phyloP scores from a whole-genome alignment of 495 filamentous ascomycete species.

The Lophium mytilinum region DNA sequence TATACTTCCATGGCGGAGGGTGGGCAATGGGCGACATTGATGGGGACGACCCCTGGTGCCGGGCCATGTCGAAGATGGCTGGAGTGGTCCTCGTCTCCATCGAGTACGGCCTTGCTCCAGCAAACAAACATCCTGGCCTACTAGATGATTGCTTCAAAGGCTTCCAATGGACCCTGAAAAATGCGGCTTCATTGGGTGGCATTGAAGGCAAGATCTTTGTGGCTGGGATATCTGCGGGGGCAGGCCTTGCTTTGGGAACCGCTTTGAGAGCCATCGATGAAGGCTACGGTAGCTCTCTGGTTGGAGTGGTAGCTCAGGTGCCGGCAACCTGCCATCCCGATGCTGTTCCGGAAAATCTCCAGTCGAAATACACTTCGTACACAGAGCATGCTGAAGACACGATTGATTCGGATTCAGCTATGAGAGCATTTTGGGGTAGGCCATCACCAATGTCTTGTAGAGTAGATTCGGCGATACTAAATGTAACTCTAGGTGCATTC shows the following conservation, averaged over 20 bases:
- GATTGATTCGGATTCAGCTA: slow-evolving; percentile 12
- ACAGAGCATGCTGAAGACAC: slow-evolving; percentile 18
- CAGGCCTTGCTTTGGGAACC: slow-evolving; percentile 12
- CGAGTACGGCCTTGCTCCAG: slow-evolving; percentile 19
- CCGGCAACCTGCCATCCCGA: slow-evolving; percentile 17
- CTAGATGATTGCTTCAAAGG: slow-evolving; percentile 20
- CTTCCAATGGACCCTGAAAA: slow-evolving; percentile 19
- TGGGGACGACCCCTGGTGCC: slow-evolving; percentile 17
- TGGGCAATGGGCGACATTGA: slow-evolving; percentile 23
- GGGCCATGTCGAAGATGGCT: slow-evolving; percentile 11
- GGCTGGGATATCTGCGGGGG: slow-evolving; percentile 14
- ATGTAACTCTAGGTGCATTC: slow-evolving; percentile 8
- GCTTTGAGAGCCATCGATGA: slow-evolving; percentile 21
- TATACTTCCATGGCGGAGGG: slow-evolving; percentile 23
- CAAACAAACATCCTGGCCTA: slow-evolving; percentile 17
- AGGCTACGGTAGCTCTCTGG: slow-evolving; percentile 11
- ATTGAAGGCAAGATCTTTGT: slow-evolving; percentile 16
- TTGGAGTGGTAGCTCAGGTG: slow-evolving; percentile 14
- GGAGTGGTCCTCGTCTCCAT: slow-evolving; percentile 21
- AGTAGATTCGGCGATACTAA: not conserved
- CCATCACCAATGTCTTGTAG: not conserved
- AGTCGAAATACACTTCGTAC: slow-evolving; percentile 11
- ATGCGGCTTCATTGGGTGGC: slow-evolving; percentile 14
- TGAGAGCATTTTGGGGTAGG: slow-evolving; percentile 17
- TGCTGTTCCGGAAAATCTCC: slow-evolving; percentile 16